phyloP scores from a whole-genome alignment of 371 early-diverging fungal species.

The Mortierella sp. region DNA sequence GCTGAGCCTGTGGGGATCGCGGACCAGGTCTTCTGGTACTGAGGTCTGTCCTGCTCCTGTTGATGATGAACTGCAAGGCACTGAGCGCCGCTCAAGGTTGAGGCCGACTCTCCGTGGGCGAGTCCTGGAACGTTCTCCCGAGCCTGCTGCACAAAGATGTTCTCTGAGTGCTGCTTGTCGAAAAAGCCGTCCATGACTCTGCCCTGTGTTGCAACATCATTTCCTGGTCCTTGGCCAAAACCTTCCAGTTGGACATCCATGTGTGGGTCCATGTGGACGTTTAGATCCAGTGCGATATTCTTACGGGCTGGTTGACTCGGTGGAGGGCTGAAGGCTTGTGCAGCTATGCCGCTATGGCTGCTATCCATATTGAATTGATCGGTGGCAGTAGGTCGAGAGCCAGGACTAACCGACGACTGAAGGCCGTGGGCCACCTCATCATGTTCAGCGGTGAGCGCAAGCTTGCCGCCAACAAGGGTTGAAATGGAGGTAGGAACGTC shows the following conservation, averaged over 20 bases:
- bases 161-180: conserved; percentile 9
- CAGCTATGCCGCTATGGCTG: conserved; percentile 36
- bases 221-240: conserved; percentile 47
- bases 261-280: conserved; percentile 21
- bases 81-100: not conserved
- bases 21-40: conserved; percentile 16
- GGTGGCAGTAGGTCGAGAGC: conserved; percentile 33
- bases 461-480: conserved; percentile 18
- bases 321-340: not conserved
- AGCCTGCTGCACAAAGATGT: conserved; percentile 14
- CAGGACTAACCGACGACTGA: conserved; percentile 40
- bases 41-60: conserved; percentile 5
- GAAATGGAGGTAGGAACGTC: not conserved
- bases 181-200: conserved; percentile 6
- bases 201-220: not conserved
- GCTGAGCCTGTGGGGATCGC: conserved; percentile 28
- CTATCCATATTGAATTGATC: conserved; percentile 20
- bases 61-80: conserved; percentile 15
- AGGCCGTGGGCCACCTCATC: conserved; percentile 33
- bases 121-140: conserved; percentile 9
- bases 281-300: conserved; percentile 10
- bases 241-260: conserved; percentile 34
- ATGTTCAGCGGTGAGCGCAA: conserved; percentile 11
- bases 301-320: not conserved
- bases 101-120: not conserved